These are phyloP conservation scores for Saccharomyces pastorianus DNA, from an alignment of 1,139 yeast species.

Conservation along the genomic window DNA sequence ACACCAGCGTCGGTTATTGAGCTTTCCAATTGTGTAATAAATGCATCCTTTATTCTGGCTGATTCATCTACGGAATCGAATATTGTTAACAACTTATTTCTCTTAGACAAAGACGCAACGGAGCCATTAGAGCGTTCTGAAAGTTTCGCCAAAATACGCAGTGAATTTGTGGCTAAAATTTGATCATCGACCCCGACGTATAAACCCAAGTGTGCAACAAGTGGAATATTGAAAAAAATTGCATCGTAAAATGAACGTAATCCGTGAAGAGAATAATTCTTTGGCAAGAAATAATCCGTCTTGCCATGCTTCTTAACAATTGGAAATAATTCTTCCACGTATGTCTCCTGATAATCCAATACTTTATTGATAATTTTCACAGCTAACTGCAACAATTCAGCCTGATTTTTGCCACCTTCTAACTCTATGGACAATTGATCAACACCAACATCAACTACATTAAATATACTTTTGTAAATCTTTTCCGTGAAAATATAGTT, in stretches of 20 bases:
- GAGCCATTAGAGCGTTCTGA: slow-evolving; percentile 30
- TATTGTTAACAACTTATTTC: slow-evolving; percentile 62
- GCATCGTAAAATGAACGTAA: slow-evolving; percentile 61
- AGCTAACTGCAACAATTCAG: slow-evolving; percentile 33
- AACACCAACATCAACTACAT: slow-evolving; percentile 47
- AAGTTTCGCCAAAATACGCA: slow-evolving; percentile 47
- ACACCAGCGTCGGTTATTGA: slow-evolving; percentile 32
- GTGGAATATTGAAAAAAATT: slow-evolving; percentile 55
- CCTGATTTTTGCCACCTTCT: slow-evolving; percentile 31
- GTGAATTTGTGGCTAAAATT: slow-evolving; percentile 44
- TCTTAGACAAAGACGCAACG: slow-evolving; percentile 34
- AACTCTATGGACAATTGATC: slow-evolving; percentile 43
- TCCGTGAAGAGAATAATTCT: slow-evolving; percentile 53
- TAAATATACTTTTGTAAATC: slow-evolving; percentile 48
- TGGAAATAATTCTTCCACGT: slow-evolving; percentile 43
- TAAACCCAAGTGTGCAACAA: slow-evolving; percentile 60
- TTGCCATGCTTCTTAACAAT: slow-evolving; percentile 33
- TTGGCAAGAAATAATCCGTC: slow-evolving; percentile 38
- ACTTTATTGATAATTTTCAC: slow-evolving; percentile 43
- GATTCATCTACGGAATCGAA: slow-evolving; percentile 68
- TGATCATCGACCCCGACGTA: slow-evolving; percentile 54
- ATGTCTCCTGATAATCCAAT: slow-evolving; percentile 48
- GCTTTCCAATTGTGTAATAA: slow-evolving; percentile 61
- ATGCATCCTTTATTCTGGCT: slow-evolving; percentile 58
- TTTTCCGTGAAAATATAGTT: slow-evolving; percentile 54